These are phyloP conservation scores for Cercophora scortea DNA, from an alignment of 495 filamentous ascomycete species.

Conservation along the genomic window DNA sequence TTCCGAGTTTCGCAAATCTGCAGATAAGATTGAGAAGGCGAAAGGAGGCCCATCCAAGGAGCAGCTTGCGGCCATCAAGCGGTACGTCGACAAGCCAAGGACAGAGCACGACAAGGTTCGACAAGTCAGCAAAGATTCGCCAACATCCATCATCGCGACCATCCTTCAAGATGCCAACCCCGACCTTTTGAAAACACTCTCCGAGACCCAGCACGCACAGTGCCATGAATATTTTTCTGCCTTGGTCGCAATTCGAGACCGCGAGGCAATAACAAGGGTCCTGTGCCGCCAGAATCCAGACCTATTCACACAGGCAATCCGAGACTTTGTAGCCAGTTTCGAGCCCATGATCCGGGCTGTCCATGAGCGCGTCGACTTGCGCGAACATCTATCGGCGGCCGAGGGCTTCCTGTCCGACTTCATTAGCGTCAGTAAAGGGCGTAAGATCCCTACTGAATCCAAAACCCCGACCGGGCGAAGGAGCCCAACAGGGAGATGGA, in stretches of 20 bases:
- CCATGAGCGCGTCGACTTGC: conserved; percentile 57
- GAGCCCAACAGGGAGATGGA: too few relatives aligned
- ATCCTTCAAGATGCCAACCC: conserved; percentile 34
- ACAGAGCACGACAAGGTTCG: conserved; percentile 42
- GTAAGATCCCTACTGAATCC: conserved; percentile 11
- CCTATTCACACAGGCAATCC: conserved; percentile 47
- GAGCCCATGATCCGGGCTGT: conserved; percentile 58
- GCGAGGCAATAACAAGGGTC: conserved; percentile 48
- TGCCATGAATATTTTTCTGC: conserved; percentile 53
- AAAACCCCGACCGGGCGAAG: background rate
- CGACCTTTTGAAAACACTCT: conserved; percentile 24
- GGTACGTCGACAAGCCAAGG: conserved; percentile 35
- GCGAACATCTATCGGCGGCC: conserved; percentile 46
- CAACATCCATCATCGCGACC: conserved; percentile 42
- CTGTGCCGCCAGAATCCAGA: conserved; percentile 54
- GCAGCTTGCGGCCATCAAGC: conserved; percentile 40
- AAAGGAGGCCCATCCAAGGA: conserved; percentile 40
- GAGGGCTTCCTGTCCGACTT: conserved; percentile 55
- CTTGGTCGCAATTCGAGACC: conserved; percentile 51
- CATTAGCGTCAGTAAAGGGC: conserved; percentile 37
- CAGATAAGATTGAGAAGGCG: conserved; percentile 43
- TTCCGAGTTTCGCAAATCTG: conserved; percentile 45
- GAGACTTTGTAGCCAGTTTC: conserved; percentile 48
- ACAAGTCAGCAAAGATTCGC: conserved; percentile 23
- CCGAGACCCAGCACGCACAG: conserved; percentile 42